Evolutionary conservation across 768 basidiomycete species (phyloP).

Genomic region (Mycena rosella): DNA sequence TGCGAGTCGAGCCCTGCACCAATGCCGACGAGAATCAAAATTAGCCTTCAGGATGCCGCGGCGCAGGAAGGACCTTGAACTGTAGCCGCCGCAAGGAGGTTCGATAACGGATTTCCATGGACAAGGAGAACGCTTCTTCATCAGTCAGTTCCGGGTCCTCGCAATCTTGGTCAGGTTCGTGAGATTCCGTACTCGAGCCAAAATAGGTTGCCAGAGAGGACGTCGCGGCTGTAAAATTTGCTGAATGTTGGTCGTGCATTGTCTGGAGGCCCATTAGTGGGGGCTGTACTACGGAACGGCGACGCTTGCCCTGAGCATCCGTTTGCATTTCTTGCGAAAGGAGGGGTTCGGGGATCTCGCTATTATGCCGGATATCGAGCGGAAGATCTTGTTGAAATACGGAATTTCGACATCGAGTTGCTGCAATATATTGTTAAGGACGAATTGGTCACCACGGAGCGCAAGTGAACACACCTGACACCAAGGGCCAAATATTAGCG

Average conservation of each 20-base stretch:
- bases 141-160: conserved; percentile 41
- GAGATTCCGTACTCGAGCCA: conserved; percentile 14
- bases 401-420: conserved; percentile 67
- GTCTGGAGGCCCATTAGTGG: conserved; percentile 37
- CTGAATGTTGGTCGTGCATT: conserved; percentile 45
- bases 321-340: conserved; percentile 61
- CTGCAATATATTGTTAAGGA: conserved; percentile 48
- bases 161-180: conserved; percentile 31
- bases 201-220: conserved; percentile 46
- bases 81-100: conserved; percentile 53
- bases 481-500: conserved; percentile 81
- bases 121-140: conserved; percentile 54
- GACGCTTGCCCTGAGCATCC: conserved; percentile 61
- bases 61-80: conserved; percentile 59
- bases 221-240: conserved; percentile 41
- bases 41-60: conserved; percentile 22
- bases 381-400: conserved; percentile 62
- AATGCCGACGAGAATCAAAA: conserved; percentile 17
- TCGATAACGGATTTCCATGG: conserved; percentile 60
- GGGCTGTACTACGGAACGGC: not conserved
- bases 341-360: conserved; percentile 61
- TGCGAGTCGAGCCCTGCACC: conserved; percentile 28
- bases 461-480: conserved; percentile 62
- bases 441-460: conserved; percentile 19
- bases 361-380: conserved; percentile 64